These are phyloP conservation scores for Citrus inodora DNA, from an alignment of 345 rosid species.

Conservation along the genomic window DNA sequence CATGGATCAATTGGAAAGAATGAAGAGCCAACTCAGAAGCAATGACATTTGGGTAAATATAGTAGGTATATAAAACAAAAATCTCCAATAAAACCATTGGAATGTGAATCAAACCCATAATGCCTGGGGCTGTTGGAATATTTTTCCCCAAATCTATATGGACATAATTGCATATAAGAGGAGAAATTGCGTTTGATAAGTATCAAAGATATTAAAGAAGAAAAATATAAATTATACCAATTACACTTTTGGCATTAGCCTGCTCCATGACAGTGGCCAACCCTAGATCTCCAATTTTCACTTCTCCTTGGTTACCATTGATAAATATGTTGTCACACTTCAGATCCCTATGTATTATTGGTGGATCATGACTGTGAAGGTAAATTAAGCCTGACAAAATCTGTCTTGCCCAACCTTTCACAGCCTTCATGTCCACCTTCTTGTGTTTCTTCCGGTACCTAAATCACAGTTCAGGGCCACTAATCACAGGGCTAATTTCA, in stretches of 20 bases:
- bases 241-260: slow-evolving; percentile 86
- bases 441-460: slow-evolving; percentile 91
- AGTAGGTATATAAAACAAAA: background rate
- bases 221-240: slow-evolving; percentile 44
- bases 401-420: slow-evolving; percentile 91
- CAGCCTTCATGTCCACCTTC: slow-evolving; percentile 78
- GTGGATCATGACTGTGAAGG: slow-evolving; percentile 80
- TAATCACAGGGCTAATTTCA: slow-evolving; percentile 27
- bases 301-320: slow-evolving; percentile 94
- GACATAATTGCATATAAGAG: background rate
- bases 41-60: background rate
- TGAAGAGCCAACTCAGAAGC: background rate
- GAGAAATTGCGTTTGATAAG: background rate
- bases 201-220: slow-evolving; percentile 13
- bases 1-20: background rate
- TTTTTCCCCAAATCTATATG: background rate
- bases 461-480: slow-evolving; percentile 29
- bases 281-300: slow-evolving; percentile 97
- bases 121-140: background rate
- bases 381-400: slow-evolving; percentile 73
- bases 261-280: slow-evolving; percentile 91
- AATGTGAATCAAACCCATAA: slow-evolving; percentile 6
- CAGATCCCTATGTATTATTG: slow-evolving; percentile 87
- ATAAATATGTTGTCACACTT: slow-evolving; percentile 95
- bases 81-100: background rate